phyloP scores from a whole-genome alignment of 441 rosid genomes.

The California macrophylla region DNA sequence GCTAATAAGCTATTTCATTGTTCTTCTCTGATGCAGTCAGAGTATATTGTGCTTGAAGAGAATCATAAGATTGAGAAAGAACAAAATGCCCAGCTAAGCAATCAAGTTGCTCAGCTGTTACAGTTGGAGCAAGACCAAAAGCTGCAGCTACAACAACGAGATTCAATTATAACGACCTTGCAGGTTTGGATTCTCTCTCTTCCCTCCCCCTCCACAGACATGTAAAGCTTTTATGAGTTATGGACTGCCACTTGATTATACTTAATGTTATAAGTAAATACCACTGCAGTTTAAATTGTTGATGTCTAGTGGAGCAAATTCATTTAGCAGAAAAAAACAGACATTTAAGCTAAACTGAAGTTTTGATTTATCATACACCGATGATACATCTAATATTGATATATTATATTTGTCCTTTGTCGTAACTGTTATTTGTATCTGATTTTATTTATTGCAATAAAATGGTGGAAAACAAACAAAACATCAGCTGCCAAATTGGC shows the following conservation, averaged over 20 bases:
- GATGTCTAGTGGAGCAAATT: too few relatives aligned
- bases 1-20: conserved; percentile 11
- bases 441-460: neutral
- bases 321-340: too few relatives aligned
- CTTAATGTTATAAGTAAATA: neutral
- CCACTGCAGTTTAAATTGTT: too few relatives aligned
- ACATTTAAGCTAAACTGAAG: neutral
- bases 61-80: conserved; percentile 75
- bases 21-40: conserved; percentile 51
- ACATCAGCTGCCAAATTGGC: neutral
- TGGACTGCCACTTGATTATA: neutral
- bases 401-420: too few relatives aligned
- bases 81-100: conserved; percentile 70
- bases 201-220: neutral
- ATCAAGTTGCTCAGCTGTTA: conserved; percentile 65
- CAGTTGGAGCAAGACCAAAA: conserved; percentile 70
- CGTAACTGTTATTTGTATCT: neutral
- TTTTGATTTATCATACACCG: too few relatives aligned
- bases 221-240: neutral
- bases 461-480: neutral
- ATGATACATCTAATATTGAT: too few relatives aligned
- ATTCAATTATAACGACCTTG: conserved; percentile 66
- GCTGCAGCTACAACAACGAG: conserved; percentile 57
- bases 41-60: conserved; percentile 69
- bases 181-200: conserved; percentile 53